Evolutionary conservation across 1,284 basidiomycete genomes (phyloP).

Genomic region (Irpex rosettiformis): DNA sequence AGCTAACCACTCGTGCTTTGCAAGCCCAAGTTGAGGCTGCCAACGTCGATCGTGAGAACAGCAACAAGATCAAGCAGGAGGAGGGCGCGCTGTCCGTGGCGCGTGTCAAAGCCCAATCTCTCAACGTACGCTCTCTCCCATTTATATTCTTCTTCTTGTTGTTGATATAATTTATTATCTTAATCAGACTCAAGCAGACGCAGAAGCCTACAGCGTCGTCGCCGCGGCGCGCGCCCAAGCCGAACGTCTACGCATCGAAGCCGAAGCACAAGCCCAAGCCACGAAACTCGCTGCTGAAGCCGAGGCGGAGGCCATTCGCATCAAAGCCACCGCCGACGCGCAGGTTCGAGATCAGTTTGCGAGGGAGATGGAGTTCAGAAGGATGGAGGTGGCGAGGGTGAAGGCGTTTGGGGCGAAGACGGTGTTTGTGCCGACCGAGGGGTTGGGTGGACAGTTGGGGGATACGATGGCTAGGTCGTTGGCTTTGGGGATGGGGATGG

Average conservation of each 20-base stretch:
- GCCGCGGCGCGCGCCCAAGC: slow-evolving; percentile 74
- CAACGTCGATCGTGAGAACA: slow-evolving; percentile 80
- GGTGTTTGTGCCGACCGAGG: slow-evolving; percentile 67
- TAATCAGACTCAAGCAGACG: slow-evolving; percentile 60
- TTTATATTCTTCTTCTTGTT: slow-evolving; percentile 2
- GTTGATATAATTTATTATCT: not conserved
- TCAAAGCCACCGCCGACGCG: slow-evolving; percentile 61
- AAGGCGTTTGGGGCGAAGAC: slow-evolving; percentile 66
- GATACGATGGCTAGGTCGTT: slow-evolving; percentile 60
- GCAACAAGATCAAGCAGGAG: slow-evolving; percentile 80
- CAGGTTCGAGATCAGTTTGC: slow-evolving; percentile 64
- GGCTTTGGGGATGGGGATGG: slow-evolving; percentile 56
- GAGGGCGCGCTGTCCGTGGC: slow-evolving; percentile 73
- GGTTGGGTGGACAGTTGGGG: slow-evolving; percentile 52
- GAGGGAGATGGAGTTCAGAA: slow-evolving; percentile 67
- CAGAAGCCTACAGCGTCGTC: slow-evolving; percentile 68
- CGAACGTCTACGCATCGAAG: slow-evolving; percentile 64
- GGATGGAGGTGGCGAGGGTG: slow-evolving; percentile 62
- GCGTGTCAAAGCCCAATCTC: slow-evolving; percentile 66
- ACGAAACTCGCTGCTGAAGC: slow-evolving; percentile 69
- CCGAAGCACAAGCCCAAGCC: slow-evolving; percentile 69
- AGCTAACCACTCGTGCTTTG: slow-evolving; percentile 74
- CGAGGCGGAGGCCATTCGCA: slow-evolving; percentile 64
- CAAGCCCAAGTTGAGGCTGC: slow-evolving; percentile 83
- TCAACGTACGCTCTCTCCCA: slow-evolving; percentile 41